Evolutionary conservation across 305 asterid species (phyloP).

Genomic region (Rubia peregrina): DNA sequence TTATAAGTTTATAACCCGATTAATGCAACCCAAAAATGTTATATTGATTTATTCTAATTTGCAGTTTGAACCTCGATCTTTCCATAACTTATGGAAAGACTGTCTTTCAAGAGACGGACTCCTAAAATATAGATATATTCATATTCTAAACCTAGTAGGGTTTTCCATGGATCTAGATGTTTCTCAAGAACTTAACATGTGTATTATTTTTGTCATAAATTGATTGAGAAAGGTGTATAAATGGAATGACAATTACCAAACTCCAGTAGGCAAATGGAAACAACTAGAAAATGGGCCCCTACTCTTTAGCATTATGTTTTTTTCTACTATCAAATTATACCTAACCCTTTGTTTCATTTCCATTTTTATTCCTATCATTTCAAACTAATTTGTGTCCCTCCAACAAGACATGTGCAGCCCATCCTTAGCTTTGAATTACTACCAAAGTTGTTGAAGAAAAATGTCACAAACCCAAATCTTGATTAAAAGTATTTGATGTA

Average conservation of each 20-base stretch:
- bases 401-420: constrained; percentile 57
- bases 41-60: too few species aligned
- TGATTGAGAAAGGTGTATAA: neutral
- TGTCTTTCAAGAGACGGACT: too few species aligned
- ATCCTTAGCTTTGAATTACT: constrained; percentile 23
- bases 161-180: neutral
- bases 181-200: constrained; percentile 12
- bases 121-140: too few species aligned
- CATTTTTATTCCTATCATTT: constrained; percentile 22
- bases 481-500: neutral
- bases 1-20: too few species aligned
- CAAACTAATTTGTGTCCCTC: constrained; percentile 33
- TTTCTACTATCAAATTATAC: constrained; percentile 16
- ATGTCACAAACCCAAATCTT: constrained; percentile 12
- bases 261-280: constrained; percentile 23
- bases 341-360: constrained; percentile 20
- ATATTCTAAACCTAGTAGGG: neutral
- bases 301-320: constrained; percentile 28
- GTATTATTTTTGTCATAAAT: constrained; percentile 11
- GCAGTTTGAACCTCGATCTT: too few species aligned
- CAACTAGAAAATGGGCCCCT: constrained; percentile 33
- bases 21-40: too few species aligned
- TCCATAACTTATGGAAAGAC: too few species aligned
- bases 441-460: constrained; percentile 12
- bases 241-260: constrained; percentile 18